Percentiles rank a stretch among this genome's conserved stretches.
These are phyloP conservation scores for Penicillium goetzii DNA, from an alignment of 495 filamentous ascomycete species.

Conservation along the genomic window DNA sequence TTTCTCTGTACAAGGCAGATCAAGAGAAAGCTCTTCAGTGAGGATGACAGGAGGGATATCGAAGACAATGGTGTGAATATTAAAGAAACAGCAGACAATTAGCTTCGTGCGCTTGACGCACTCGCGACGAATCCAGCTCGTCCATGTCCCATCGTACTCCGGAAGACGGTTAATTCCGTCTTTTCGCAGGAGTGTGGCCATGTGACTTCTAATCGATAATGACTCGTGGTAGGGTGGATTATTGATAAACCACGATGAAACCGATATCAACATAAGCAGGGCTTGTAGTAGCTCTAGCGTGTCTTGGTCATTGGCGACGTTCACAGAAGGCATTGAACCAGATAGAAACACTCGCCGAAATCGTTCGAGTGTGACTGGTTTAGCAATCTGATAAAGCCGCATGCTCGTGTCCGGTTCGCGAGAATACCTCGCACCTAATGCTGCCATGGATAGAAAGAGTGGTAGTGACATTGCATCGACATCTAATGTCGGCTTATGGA, in stretches of 20 bases:
- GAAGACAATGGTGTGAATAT: constrained; percentile 54
- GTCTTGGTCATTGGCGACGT: constrained; percentile 30
- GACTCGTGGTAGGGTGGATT: constrained; percentile 43
- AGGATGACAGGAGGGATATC: constrained; percentile 57
- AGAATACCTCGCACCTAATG: constrained; percentile 67
- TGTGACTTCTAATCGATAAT: constrained; percentile 38
- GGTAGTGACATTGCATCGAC: constrained; percentile 59
- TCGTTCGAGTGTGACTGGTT: constrained; percentile 44
- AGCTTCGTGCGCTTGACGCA: constrained; percentile 50
- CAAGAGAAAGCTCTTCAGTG: constrained; percentile 64
- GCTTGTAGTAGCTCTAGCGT: constrained; percentile 41
- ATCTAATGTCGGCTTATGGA: constrained; percentile 66
- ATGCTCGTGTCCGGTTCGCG: constrained; percentile 49
- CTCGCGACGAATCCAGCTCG: constrained; percentile 55
- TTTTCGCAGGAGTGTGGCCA: constrained; percentile 41
- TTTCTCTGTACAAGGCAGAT: constrained; percentile 57
- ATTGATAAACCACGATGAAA: constrained; percentile 44
- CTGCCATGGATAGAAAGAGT: constrained; percentile 64
- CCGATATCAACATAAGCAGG: constrained; percentile 37
- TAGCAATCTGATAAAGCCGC: constrained; percentile 53
- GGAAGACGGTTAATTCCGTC: constrained; percentile 41
- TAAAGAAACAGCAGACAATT: constrained; percentile 54
- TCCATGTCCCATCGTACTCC: constrained; percentile 41
- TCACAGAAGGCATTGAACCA: constrained; percentile 21
- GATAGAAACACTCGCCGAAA: constrained; percentile 40